Conservation (phyloP, 192 early-diverging fungal genomes). For the Pilaira anomala region DNA sequence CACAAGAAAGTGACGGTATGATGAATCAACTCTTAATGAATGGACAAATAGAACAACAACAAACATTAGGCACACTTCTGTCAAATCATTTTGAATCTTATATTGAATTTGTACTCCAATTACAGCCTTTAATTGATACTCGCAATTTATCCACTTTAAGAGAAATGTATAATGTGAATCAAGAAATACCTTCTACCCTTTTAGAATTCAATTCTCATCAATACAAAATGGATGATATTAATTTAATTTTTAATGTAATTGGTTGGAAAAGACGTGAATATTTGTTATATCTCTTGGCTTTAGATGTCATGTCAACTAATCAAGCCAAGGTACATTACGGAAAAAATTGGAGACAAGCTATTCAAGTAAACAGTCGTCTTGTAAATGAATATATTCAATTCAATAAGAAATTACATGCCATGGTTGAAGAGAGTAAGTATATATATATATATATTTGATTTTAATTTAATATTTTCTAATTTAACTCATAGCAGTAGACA, state of each 20-base stretch:
- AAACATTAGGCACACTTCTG: not conserved
- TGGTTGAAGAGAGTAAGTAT: conserved; percentile 25
- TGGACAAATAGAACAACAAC: not conserved
- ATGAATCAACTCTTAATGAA: not conserved
- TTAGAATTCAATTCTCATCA: not conserved
- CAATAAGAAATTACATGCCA: conserved; percentile 40
- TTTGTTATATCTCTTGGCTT: conserved; percentile 46
- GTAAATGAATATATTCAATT: conserved; percentile 18
- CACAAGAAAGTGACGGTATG: conserved; percentile 4
- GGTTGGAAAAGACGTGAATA: conserved; percentile 48
- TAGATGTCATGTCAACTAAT: conserved; percentile 17
- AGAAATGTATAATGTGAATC: conserved; percentile 49
- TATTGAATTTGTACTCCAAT: not conserved
- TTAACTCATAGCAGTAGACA: conserved; percentile 3
- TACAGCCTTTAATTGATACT: conserved; percentile 38
- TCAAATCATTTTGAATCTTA: conserved; percentile 1
- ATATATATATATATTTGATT: not conserved
- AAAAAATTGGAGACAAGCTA: conserved; percentile 13
- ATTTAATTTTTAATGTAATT: conserved; percentile 39
- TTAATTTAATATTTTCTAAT: conserved; percentile 13
- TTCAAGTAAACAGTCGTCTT: conserved; percentile 11
- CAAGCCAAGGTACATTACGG: not conserved
- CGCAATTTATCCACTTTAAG: conserved; percentile 38
- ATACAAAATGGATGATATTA: conserved; percentile 15
- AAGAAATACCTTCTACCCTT: conserved; percentile 1